phyloP scores from a whole-genome alignment of 345 rosid species.

The Populus davidiana region DNA sequence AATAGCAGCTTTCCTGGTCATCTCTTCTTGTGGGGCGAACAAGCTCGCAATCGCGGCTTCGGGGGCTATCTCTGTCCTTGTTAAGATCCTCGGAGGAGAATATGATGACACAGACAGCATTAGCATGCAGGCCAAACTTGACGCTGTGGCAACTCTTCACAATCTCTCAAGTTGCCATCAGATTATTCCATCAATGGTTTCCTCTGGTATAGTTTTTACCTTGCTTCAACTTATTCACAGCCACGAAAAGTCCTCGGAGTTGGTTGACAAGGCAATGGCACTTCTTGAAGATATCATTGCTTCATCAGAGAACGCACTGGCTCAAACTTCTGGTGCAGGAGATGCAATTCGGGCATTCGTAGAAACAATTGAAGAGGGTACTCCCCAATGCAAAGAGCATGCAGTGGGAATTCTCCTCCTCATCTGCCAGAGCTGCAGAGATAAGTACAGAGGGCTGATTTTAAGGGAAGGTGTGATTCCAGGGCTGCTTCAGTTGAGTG shows the following conservation, averaged over 20 bases:
- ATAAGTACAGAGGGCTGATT: conserved; percentile 59
- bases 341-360: conserved; percentile 60
- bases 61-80: conserved; percentile 44
- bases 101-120: conserved; percentile 2
- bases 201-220: conserved; percentile 45
- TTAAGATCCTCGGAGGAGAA: conserved; percentile 31
- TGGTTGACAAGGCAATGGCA: conserved; percentile 55
- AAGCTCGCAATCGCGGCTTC: conserved; percentile 58
- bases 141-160: conserved; percentile 67
- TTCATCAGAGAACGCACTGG: conserved; percentile 39
- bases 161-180: conserved; percentile 67
- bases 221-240: conserved; percentile 48
- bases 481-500: conserved; percentile 71
- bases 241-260: conserved; percentile 44
- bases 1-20: conserved; percentile 56
- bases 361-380: conserved; percentile 76
- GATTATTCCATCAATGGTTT: conserved; percentile 43
- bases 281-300: conserved; percentile 48
- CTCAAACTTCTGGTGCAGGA: conserved; percentile 26
- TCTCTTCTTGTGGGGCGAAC: conserved; percentile 72
- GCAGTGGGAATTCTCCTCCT: conserved; percentile 63
- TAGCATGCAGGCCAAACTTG: conserved; percentile 48
- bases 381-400: conserved; percentile 58
- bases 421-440: conserved; percentile 60
- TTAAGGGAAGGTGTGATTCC: conserved; percentile 79